Percentiles rank a stretch among this genome's conserved stretches.
phyloP scores from a whole-genome alignment of 106 monocot species.

The Phalaenopsis equestris region DNA sequence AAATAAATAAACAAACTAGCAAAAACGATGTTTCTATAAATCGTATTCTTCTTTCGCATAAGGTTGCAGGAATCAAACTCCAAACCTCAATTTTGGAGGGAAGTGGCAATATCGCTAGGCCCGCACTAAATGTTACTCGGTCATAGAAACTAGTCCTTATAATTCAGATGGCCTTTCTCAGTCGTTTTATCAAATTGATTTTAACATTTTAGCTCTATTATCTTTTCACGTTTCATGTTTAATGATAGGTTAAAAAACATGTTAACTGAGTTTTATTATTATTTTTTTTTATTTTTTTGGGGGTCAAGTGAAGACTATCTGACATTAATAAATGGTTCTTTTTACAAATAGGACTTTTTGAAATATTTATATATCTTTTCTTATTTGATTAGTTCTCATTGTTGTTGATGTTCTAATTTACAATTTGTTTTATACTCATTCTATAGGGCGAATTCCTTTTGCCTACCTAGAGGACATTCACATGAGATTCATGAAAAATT shows the following conservation, averaged over 20 bases:
- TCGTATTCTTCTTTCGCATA: not conserved
- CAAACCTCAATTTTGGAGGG: not conserved
- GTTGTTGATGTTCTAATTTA: not conserved
- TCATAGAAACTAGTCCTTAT: not conserved
- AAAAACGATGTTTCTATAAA: not conserved
- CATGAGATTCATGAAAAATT: constrained; percentile 98
- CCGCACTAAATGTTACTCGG: not conserved
- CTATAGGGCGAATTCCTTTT: constrained; percentile 89
- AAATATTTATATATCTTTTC: not conserved
- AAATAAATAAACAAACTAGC: not conserved
- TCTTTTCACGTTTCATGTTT: not conserved
- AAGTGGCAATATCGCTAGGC: not conserved
- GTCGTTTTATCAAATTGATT: not conserved
- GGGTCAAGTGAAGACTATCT: not conserved
- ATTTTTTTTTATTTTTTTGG: not conserved
- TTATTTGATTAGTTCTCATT: not conserved
- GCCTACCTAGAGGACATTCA: constrained; percentile 92
- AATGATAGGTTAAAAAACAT: not conserved
- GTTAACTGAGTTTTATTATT: not conserved
- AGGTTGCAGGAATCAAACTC: not conserved
- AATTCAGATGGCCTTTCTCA: not conserved
- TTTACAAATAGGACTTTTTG: not conserved
- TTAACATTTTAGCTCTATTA: not conserved
- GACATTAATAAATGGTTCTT: not conserved
- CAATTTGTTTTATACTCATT: not conserved